These are phyloP conservation scores for Oehlia diaphana DNA, from an alignment of 192 early-diverging fungal genomes.

Conservation along the genomic window DNA sequence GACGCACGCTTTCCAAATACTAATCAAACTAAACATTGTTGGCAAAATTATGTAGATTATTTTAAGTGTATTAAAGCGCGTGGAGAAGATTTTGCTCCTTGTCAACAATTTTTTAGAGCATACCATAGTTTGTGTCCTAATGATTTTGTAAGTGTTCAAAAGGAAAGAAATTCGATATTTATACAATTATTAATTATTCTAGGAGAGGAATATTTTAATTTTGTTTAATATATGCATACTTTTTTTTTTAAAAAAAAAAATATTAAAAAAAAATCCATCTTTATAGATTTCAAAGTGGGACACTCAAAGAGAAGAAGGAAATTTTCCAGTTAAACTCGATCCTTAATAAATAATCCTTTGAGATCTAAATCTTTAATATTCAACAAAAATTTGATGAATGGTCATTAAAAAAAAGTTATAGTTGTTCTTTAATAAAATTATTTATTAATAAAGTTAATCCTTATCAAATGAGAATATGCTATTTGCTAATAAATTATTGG, in stretches of 20 bases:
- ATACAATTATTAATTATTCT: background rate
- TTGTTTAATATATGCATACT: background rate
- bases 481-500: background rate
- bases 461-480: background rate
- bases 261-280: too few relatives aligned
- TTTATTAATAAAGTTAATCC: background rate
- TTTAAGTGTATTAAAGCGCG: slow-evolving; percentile 87
- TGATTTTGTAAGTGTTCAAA: slow-evolving; percentile 76
- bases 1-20: slow-evolving; percentile 93
- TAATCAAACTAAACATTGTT: slow-evolving; percentile 99
- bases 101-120: slow-evolving; percentile 85
- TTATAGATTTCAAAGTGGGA: slow-evolving; percentile 51
- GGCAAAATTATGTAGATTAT: slow-evolving; percentile 99
- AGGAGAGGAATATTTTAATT: too few relatives aligned
- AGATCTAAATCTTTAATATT: too few relatives aligned
- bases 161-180: too few relatives aligned
- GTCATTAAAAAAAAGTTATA: background rate
- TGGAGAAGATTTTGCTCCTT: slow-evolving; percentile 94
- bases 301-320: slow-evolving; percentile 46
- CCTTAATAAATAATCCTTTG: background rate
- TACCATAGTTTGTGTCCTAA: slow-evolving; percentile 89
- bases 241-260: too few relatives aligned
- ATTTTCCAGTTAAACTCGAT: slow-evolving; percentile 48
- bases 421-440: too few relatives aligned
- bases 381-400: background rate